Base-by-base conservation (phyloP, 1,284 basidiomycete genomes). In the Rhodotorula sp. region DNA sequence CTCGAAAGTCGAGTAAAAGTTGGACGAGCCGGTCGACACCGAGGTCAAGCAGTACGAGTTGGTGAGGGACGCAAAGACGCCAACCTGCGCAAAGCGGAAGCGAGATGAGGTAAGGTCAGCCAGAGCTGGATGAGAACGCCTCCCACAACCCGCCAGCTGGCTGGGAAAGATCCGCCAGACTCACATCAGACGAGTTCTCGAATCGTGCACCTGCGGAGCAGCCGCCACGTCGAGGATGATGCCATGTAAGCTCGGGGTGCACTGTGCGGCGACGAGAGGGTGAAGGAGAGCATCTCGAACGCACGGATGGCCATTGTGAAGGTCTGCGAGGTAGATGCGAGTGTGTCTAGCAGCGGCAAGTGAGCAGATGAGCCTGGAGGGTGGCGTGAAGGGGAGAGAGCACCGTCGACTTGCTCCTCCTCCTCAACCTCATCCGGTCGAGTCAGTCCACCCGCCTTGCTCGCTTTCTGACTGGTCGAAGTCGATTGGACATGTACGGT, bases 1-100 rank as follows among this genome's bases (percentile, higher is more conserved):
- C 84, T 99, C 94, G 79, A 98, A 99, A 44, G 91, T 89, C 40
- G 93, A 95, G 86, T 96, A 97, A 79, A 99, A 99, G 84, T 99
- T 99, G 77, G 93, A 89, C 80, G 92, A 94, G 78, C 94, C 95
- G 48, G 69, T 69, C 46, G 75, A 75, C 77, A 79, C 68, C 44
- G 74, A 76, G 44, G 75, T 87, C 61, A 96, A 87, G 82, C 93
- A 95, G 85, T 94, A 96, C 80, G 84, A 81, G 85, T 99, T 98
- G 78, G 95, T 98, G 78, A 94, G 87, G 83, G 92, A 96, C 78
- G 92, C 76, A 71, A 79, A 79, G 51, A 78, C 78, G 55, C 77
- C 78, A 63, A 78, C 75, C 72, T 79, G 63, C 20, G 46, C 7
- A 30, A 11, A 46, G 31, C 30, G 40, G 46, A 28, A 13, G 44